Evolutionary conservation across 805 yeast species (phyloP).

Genomic region (Yarrowia alimentaria): DNA sequence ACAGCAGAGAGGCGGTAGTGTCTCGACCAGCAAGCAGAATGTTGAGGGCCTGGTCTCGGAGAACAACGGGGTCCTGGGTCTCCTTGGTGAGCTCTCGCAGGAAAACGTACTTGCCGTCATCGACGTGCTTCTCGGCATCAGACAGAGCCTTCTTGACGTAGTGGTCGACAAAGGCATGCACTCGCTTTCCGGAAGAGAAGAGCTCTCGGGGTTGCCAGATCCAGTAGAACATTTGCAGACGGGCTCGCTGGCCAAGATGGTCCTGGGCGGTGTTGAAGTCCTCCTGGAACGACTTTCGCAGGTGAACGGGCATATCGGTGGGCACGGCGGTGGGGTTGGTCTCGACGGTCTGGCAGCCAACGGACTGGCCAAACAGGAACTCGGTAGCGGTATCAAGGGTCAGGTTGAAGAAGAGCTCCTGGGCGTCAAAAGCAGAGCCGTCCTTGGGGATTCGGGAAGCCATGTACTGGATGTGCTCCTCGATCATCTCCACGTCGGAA

Average conservation of each 20-base stretch:
- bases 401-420: conserved; percentile 36
- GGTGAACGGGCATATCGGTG: conserved; percentile 29
- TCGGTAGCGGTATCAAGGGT: conserved; percentile 42
- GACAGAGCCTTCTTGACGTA: conserved; percentile 45
- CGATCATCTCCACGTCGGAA: conserved; percentile 35
- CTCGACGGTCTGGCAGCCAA: conserved; percentile 33
- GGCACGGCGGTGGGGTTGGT: conserved; percentile 30
- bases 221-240: conserved; percentile 33
- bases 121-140: conserved; percentile 30
- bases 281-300: conserved; percentile 31
- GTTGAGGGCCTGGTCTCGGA: conserved; percentile 53
- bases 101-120: conserved; percentile 46
- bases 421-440: conserved; percentile 35
- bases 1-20: conserved; percentile 53
- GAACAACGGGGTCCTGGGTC: conserved; percentile 48
- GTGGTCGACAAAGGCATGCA: conserved; percentile 42
- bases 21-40: conserved; percentile 56
- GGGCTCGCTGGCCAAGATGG: conserved; percentile 30
- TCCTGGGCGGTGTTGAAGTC: conserved; percentile 34
- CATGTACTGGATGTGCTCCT: conserved; percentile 35
- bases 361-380: conserved; percentile 40
- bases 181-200: conserved; percentile 37
- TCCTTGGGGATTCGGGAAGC: conserved; percentile 28
- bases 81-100: conserved; percentile 50
- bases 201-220: conserved; percentile 36